A percentile compares a stretch with the other conserved stretches of the same genome.
Evolutionary conservation across 1,284 basidiomycete genomes (phyloP).

Genomic region (Ceratobasidium sp.): DNA sequence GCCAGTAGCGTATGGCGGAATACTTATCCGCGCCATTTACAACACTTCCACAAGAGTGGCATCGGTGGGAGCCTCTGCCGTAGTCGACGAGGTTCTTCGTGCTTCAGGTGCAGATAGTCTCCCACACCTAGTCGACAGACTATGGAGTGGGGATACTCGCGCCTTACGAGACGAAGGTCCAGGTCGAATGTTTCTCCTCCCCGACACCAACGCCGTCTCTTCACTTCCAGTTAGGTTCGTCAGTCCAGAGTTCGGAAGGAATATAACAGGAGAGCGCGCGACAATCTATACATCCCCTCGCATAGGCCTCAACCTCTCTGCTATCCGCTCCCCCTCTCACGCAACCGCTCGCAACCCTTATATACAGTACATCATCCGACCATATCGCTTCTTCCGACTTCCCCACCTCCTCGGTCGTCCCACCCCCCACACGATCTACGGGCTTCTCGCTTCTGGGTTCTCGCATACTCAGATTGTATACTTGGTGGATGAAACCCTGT

Average conservation of each 20-base stretch:
- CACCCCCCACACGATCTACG: constrained; percentile 75
- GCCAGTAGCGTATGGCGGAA: constrained; percentile 64
- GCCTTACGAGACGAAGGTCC: too few relatives aligned
- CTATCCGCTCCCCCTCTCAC: constrained; percentile 60
- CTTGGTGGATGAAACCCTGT: constrained; percentile 63
- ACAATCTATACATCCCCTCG: constrained; percentile 73
- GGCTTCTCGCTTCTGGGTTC: constrained; percentile 57
- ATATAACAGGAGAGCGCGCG: background rate
- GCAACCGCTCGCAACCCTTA: constrained; percentile 64
- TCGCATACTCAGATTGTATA: constrained; percentile 57
- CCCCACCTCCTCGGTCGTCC: constrained; percentile 74
- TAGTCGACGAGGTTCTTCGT: too few relatives aligned
- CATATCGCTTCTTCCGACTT: constrained; percentile 73
- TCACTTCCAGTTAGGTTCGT: too few relatives aligned
- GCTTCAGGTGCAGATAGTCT: too few relatives aligned
- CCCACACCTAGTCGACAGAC: too few relatives aligned
- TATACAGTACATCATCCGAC: constrained; percentile 67
- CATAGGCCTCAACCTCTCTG: constrained; percentile 79
- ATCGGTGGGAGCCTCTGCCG: too few relatives aligned
- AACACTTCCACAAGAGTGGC: too few relatives aligned
- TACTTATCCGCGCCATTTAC: constrained; percentile 76
- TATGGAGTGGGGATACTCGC: too few relatives aligned
- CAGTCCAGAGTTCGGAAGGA: too few relatives aligned
- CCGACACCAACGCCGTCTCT: background rate
- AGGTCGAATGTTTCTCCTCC: constrained; percentile 27